Evolutionary conservation across 139 green algal genomes (phyloP), one percentile per base, ranked within the genome.

Genomic region (Chlamydomonas applanata): DNA sequence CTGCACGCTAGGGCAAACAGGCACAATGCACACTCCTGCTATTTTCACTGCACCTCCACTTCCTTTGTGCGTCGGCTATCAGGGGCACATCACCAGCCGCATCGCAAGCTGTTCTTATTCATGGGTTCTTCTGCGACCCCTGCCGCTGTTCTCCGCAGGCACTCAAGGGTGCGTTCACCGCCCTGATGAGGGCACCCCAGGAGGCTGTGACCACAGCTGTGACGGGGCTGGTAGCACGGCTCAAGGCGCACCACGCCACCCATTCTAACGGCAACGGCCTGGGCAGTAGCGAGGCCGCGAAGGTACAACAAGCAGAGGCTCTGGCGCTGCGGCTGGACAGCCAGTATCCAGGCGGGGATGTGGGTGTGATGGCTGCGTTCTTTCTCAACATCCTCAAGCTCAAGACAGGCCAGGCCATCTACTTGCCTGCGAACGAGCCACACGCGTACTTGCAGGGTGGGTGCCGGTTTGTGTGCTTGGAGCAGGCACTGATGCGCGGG

Each of bases 371-470:
- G 24, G 88, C 91, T 16, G 79, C 88, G 3, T 97, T 89, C 88
- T 97, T 98, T 82, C 91, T 99, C 57, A 99, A 99, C 87, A 75
- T 91, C 53, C 80, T 97, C 24, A 44, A 52, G 56, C 13, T 27
- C 45, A 66, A 81, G 67, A 79, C 80, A 32, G 89, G 88, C 20
- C 79, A 97, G 78, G 89, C 81, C 14, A 89, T 99, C 44, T 96
- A 94, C 78, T 81, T 99, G 30, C 74, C 87, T 1, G 92, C 96
- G 61, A 99, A 99, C 79, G 93, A 97, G 85, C 96, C 96, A 1
- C 96, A 99, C 79, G 96, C 96, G 0, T 99, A 99, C 85, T 57
- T 99, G 11, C 81, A 78, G 29, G 93, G 93, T 3, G 71, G 79
- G 77, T n/a, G n/a, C n/a, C n/a, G n/a, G n/a, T n/a, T n/a, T n/a